phyloP scores from a whole-genome alignment of 306 rosid genomes.

The Trichosanthes cucumerina region DNA sequence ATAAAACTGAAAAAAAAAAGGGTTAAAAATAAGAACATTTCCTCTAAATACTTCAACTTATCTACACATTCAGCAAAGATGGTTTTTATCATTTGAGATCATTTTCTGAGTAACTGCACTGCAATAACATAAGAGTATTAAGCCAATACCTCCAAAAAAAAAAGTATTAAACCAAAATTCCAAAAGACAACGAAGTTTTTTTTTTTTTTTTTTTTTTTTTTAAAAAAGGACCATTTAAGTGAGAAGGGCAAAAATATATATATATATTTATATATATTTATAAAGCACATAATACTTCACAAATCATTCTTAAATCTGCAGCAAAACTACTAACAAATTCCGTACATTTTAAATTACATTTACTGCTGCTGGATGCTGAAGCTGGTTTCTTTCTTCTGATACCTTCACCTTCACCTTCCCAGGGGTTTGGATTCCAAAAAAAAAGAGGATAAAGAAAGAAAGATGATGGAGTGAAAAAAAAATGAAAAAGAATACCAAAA shows the following conservation, averaged over 20 bases:
- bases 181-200: neutral
- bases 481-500: conserved; percentile 9
- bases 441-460: neutral
- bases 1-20: neutral
- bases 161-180: neutral
- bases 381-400: conserved; percentile 16
- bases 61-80: neutral
- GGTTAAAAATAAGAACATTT: neutral
- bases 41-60: neutral
- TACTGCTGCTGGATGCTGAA: conserved; percentile 10
- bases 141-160: too few relatives aligned
- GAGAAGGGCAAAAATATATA: neutral
- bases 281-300: conserved; percentile 12
- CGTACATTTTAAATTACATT: conserved; percentile 17
- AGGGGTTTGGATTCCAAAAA: neutral
- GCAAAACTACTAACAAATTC: conserved; percentile 15
- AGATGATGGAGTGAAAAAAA: neutral
- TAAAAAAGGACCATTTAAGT: too few relatives aligned
- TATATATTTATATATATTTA: neutral
- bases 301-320: conserved; percentile 19
- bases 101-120: neutral
- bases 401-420: conserved; percentile 13
- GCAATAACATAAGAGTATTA: neutral
- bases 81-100: neutral
- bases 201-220: too few relatives aligned